A percentile compares a stretch with the other conserved stretches of the same genome.
phyloP scores from a whole-genome alignment of 352 stramenopile species.

The Phytophthora constricta region DNA sequence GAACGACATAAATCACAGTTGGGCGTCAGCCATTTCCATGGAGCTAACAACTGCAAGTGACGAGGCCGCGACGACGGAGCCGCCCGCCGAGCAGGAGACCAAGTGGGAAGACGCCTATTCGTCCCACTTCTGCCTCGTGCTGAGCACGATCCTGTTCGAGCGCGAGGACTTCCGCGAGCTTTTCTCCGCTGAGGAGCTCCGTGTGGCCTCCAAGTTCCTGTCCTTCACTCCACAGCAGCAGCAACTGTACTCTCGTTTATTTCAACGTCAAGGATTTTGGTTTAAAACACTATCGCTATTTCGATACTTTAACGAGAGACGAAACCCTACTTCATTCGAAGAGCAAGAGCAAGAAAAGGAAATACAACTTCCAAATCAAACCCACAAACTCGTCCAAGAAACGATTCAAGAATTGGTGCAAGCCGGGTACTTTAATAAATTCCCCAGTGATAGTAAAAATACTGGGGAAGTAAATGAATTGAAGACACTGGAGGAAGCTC shows the following conservation, averaged over 20 bases:
- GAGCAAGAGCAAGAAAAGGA: constrained; percentile 11
- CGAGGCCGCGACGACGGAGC: not conserved
- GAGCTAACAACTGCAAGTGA: not conserved
- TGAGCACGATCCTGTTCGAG: constrained; percentile 50
- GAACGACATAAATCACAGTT: not conserved
- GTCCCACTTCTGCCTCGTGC: constrained; percentile 65
- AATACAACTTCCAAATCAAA: constrained; percentile 13
- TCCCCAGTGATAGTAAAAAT: constrained; percentile 19
- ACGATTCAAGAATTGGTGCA: constrained; percentile 52
- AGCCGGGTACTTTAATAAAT: constrained; percentile 41
- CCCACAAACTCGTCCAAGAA: constrained; percentile 47
- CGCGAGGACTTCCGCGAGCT: constrained; percentile 57
- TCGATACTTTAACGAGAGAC: constrained; percentile 49
- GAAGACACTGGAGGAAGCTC: constrained; percentile 29
- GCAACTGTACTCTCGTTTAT: constrained; percentile 76
- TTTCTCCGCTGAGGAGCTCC: constrained; percentile 52
- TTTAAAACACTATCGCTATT: constrained; percentile 71
- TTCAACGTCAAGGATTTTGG: constrained; percentile 82
- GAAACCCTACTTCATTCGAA: constrained; percentile 3
- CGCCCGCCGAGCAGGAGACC: not conserved
- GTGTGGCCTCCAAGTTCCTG: constrained; percentile 55
- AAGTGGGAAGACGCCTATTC: constrained; percentile 66
- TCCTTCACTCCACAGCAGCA: constrained; percentile 56
- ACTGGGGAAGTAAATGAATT: constrained; percentile 4
- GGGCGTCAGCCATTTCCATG: no score